Base-by-base conservation (phyloP, 352 stramenopile genomes). In the Phytopythium boreale region DNA sequence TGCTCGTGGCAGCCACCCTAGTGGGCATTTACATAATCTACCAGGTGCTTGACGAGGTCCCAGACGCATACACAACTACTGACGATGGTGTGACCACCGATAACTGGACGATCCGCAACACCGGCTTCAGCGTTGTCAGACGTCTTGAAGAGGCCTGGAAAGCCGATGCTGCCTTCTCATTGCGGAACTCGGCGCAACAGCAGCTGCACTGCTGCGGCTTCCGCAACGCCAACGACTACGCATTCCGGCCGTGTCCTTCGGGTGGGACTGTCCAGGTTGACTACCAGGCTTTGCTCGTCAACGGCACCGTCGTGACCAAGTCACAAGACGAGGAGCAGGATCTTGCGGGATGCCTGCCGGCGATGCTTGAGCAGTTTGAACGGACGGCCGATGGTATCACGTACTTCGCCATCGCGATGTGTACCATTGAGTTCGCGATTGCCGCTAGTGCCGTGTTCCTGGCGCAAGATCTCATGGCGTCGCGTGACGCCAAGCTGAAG, bases 101-200 rank as follows among this genome's bases (percentile, higher is more conserved):
- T 43, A 93, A 84, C 66, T 93, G 85, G 85, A 89, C 82, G 19
- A 82, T 90, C 12, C 82, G 85, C 27, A 88, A 79, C 49, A 89
- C 80, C 10, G 76, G 72, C 26, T 90, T 93, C 44, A 89, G 78
- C n/a, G 76, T 92, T 11, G 74, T 74, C 1, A 47, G 74, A 50
- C 71, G 69, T 0, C 79, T 93, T 10, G 66, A 79, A n/a, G 59
- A 43, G 2, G 76, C 75, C 0, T 93, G 85, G 85, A 70, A 64
- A 20, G 46, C 63, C 31, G 72, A 86, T 29, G 61, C 67, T 7
- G 75, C 72, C 5, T 70, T 62, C 36, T 89, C 81, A 39, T 72
- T 72, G 9, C 81, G 80, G 31, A 70, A 77, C 12, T 63, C 69
- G 26, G 68, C 87, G 56, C 85, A 93, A 57, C 74, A 86, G n/a